A percentile compares a stretch with the other conserved stretches of the same genome.
These are phyloP conservation scores for Podila horticola DNA, from an alignment of 192 early-diverging fungal genomes.

Conservation along the genomic window DNA sequence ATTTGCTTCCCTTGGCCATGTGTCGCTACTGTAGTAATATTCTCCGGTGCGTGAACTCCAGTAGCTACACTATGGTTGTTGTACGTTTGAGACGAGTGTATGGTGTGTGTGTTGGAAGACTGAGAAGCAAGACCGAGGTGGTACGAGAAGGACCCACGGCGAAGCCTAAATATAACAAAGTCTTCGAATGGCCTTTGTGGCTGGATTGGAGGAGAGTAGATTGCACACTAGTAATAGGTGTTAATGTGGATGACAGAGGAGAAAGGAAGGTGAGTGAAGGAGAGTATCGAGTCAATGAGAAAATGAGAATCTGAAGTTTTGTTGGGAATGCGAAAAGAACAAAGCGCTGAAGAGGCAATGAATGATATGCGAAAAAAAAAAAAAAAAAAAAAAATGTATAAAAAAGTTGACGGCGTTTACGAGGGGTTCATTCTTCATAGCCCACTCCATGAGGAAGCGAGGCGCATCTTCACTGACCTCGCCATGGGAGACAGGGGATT, in stretches of 20 bases:
- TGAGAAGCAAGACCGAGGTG: no score
- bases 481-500: no score
- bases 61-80: not conserved
- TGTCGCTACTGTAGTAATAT: not conserved
- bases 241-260: not conserved
- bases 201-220: no score
- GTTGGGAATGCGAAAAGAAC: not conserved
- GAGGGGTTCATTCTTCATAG: no score
- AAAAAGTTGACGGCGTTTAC: not conserved
- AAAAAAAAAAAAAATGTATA: not conserved
- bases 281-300: not conserved
- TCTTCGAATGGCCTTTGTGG: no score
- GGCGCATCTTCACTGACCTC: no score
- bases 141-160: no score
- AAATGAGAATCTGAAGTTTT: not conserved
- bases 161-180: no score
- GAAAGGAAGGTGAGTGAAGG: not conserved
- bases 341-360: not conserved
- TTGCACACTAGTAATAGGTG: not conserved
- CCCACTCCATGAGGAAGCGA: no score
- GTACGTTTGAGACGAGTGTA: no score
- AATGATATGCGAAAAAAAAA: not conserved
- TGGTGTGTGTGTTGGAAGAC: no score
- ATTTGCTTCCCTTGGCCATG: conserved; percentile 29
- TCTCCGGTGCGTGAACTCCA: not conserved